Conservation (phyloP, 1,139 yeast species). For the Magnusiomyces paraingens region DNA sequence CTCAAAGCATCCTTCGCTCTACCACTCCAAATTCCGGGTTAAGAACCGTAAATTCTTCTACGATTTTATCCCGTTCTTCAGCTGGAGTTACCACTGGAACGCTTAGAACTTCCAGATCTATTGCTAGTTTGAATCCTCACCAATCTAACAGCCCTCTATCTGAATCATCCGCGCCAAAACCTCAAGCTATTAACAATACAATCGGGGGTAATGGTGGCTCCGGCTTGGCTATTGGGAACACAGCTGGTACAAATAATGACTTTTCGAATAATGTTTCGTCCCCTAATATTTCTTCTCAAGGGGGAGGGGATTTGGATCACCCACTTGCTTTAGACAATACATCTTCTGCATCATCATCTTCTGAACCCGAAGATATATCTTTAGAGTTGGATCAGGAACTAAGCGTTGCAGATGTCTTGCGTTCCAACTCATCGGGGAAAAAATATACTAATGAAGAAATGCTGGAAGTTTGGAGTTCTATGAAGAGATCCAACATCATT, state of each 20-base stretch:
- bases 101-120: conserved; percentile 2
- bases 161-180: not conserved
- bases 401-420: conserved; percentile 1
- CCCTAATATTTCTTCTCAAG: no score
- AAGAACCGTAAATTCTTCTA: no score
- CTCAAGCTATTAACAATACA: conserved; percentile 5
- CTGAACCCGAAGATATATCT: not conserved
- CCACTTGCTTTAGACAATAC: no score
- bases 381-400: not conserved
- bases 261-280: no score
- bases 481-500: conserved; percentile 33
- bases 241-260: no score
- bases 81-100: not conserved
- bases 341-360: not conserved
- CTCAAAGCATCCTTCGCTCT: conserved; percentile 10
- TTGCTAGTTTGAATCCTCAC: conserved; percentile 3
- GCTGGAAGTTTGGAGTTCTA: conserved; percentile 46
- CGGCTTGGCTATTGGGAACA: no score
- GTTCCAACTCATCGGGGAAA: conserved; percentile 23
- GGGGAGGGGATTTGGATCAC: no score
- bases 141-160: conserved; percentile 8
- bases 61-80: not conserved
- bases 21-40: conserved; percentile 1
- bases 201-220: not conserved
- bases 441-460: conserved; percentile 48